A percentile compares a stretch with the other conserved stretches of the same genome.
Conservation (phyloP, 306 rosid species). For the Mimosa bimucronata region DNA sequence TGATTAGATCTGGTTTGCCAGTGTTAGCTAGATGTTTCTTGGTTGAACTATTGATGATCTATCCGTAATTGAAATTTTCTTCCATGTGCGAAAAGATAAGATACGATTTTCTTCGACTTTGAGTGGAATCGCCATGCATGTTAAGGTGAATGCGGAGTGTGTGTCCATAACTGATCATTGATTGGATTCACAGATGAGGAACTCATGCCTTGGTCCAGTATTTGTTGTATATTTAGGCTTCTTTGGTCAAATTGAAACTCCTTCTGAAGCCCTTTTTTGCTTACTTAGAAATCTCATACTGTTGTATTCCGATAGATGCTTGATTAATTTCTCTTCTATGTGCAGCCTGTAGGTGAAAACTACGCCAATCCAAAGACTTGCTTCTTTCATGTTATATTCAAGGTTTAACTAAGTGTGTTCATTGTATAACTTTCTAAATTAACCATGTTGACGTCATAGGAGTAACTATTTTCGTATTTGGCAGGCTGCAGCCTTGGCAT, state of each 20-base stretch:
- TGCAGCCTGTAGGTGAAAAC: constrained; percentile 87
- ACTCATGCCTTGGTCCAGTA: not conserved
- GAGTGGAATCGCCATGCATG: not conserved
- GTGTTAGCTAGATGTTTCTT: not conserved
- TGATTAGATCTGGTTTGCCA: constrained; percentile 23
- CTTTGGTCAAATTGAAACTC: not conserved
- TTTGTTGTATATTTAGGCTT: not conserved
- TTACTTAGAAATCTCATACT: constrained; percentile 1
- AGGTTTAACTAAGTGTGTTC: constrained; percentile 54
- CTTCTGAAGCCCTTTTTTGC: not conserved
- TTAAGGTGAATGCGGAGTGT: not conserved
- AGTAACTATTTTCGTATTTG: constrained; percentile 26
- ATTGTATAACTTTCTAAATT: not conserved
- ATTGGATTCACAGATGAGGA: not conserved
- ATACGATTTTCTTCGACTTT: not conserved
- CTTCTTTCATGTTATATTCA: constrained; percentile 94
- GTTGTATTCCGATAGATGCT: not conserved
- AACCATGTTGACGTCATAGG: constrained; percentile 28
- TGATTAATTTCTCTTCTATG: not conserved
- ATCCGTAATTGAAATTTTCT: not conserved
- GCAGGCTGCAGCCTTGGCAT: constrained; percentile 93
- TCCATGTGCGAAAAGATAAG: not conserved
- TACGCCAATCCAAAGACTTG: constrained; percentile 95
- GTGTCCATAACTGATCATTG: not conserved
- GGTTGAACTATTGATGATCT: not conserved